phyloP scores from a whole-genome alignment of 352 stramenopile species.

The Phytophthora kernoviae region DNA sequence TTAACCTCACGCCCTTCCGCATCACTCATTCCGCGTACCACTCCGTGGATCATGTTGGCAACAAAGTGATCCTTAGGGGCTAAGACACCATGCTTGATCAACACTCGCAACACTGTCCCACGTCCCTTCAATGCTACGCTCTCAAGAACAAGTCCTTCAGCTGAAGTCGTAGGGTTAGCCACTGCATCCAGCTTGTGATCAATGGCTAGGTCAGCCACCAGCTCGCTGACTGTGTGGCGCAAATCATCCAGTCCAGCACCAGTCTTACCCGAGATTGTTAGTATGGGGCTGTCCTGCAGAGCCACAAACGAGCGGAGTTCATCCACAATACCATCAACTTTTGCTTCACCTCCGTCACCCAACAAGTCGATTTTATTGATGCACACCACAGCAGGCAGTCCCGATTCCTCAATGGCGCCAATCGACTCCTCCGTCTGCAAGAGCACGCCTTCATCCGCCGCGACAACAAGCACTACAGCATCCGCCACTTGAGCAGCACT shows the following conservation, averaged over 20 bases:
- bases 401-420: constrained; percentile 79
- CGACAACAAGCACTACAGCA: constrained; percentile 96
- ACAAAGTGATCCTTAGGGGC: constrained; percentile 79
- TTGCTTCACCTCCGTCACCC: constrained; percentile 28
- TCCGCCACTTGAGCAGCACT: constrained; percentile 98
- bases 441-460: constrained; percentile 98
- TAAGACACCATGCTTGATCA: constrained; percentile 72
- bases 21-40: constrained; percentile 66
- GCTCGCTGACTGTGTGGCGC: constrained; percentile 40
- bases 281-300: constrained; percentile 68
- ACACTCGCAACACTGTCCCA: constrained; percentile 72
- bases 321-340: constrained; percentile 52
- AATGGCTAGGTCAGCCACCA: constrained; percentile 35
- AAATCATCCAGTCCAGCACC: constrained; percentile 62
- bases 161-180: constrained; percentile 36
- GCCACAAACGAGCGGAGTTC: constrained; percentile 83
- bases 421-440: constrained; percentile 98
- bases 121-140: constrained; percentile 67
- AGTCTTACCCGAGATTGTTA: constrained; percentile 80
- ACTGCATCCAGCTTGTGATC: constrained; percentile 46
- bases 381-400: constrained; percentile 75
- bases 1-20: constrained; percentile 62
- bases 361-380: constrained; percentile 91
- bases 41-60: constrained; percentile 85
- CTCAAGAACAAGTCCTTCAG: constrained; percentile 78